Evolutionary conservation across 2,329 filamentous ascomycete species (phyloP).

Genomic region (Fusarium sp.): DNA sequence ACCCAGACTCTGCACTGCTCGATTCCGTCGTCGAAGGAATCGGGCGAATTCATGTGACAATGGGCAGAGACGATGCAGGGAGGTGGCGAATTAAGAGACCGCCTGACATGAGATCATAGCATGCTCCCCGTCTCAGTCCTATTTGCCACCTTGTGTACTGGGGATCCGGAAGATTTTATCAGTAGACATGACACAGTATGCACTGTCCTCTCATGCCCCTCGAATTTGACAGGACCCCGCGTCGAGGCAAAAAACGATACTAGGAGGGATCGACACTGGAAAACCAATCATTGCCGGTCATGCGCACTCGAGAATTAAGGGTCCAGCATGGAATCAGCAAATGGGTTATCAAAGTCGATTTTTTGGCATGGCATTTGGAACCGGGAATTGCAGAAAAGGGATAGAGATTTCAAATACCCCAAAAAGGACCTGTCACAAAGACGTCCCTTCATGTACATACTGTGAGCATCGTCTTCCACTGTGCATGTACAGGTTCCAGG

Average conservation of each 20-base stretch:
- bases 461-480: background rate
- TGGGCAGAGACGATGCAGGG: constrained; percentile 51
- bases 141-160: background rate
- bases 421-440: background rate
- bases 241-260: constrained; percentile 2
- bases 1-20: constrained; percentile 46
- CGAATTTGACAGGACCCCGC: background rate
- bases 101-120: constrained; percentile 30
- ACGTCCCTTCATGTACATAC: background rate
- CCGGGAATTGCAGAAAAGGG: background rate
- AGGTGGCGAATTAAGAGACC: constrained; percentile 53
- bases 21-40: constrained; percentile 52
- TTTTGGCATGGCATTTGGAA: constrained; percentile 8
- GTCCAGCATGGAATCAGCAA: constrained; percentile 3
- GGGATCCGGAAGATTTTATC: background rate
- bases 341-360: background rate
- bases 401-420: background rate
- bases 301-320: constrained; percentile 1
- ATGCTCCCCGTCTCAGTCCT: background rate
- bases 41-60: constrained; percentile 47
- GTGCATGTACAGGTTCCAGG: background rate
- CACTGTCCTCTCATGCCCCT: background rate
- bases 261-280: background rate
- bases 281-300: constrained; percentile 7
- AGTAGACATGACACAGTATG: background rate